Percentiles rank a stretch among this genome's conserved stretches.
Conservation (phyloP, 2,329 filamentous ascomycete species). For the Byssoonygena ceratinophila region DNA sequence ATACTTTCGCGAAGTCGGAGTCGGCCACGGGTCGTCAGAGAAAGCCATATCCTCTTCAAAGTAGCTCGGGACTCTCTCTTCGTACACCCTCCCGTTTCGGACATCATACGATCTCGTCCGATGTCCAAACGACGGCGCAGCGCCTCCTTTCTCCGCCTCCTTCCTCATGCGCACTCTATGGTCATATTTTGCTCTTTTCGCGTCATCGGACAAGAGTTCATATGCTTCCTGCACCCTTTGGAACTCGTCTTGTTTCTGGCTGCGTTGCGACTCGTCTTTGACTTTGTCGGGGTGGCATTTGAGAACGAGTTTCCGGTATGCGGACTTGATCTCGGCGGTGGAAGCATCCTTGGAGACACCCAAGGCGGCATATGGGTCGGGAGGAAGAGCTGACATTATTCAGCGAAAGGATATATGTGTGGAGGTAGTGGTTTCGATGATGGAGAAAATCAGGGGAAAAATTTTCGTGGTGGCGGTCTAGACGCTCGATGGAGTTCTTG, state of each 20-base stretch:
- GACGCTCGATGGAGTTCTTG: too few relatives aligned
- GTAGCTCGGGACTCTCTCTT: conserved; percentile 33
- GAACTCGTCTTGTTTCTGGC: conserved; percentile 73
- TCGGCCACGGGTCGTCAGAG: conserved; percentile 29
- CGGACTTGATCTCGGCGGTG: conserved; percentile 59
- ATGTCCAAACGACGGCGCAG: conserved; percentile 11
- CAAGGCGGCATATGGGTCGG: conserved; percentile 68
- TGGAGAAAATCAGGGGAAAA: background rate
- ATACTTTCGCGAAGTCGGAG: conserved; percentile 29
- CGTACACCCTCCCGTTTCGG: conserved; percentile 35
- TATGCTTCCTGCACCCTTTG: conserved; percentile 89
- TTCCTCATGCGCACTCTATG: conserved; percentile 56
- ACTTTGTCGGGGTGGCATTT: conserved; percentile 90
- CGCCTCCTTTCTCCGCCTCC: conserved; percentile 24
- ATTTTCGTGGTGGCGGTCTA: too few relatives aligned
- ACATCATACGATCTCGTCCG: conserved; percentile 27
- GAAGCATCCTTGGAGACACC: conserved; percentile 64
- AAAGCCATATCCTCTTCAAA: conserved; percentile 32
- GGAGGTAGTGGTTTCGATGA: background rate
- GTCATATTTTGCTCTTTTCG: conserved; percentile 64
- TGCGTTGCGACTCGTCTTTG: conserved; percentile 64
- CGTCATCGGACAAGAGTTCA: conserved; percentile 73
- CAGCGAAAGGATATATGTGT: background rate
- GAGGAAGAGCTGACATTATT: background rate
- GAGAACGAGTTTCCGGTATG: conserved; percentile 75